Evolutionary conservation across 2,329 filamentous ascomycete genomes (phyloP).

Genomic region (Ceratocystis colombiana): DNA sequence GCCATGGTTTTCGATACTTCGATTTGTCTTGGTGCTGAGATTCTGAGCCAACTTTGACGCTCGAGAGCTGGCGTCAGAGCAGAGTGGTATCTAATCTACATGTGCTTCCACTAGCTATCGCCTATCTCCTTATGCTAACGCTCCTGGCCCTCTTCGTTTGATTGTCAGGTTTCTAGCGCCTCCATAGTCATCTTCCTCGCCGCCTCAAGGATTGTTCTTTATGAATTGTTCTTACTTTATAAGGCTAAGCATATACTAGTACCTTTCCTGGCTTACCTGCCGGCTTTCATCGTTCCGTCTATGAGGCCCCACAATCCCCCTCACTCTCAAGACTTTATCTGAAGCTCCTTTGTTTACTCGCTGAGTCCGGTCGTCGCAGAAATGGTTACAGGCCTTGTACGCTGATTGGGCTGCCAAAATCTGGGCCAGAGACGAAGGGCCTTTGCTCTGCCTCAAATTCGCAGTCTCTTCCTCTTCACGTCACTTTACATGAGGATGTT

Average conservation of each 20-base stretch:
- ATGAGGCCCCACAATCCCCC: too few relatives aligned
- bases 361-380: background rate
- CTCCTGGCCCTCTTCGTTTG: slow-evolving; percentile 1
- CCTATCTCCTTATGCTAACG: background rate
- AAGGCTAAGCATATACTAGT: background rate
- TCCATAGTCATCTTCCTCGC: slow-evolving; percentile 6
- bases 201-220: background rate
- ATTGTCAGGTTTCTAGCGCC: slow-evolving; percentile 11
- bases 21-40: background rate
- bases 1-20: background rate
- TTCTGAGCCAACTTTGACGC: background rate
- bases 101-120: background rate
- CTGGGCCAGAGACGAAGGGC: too few relatives aligned
- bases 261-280: background rate
- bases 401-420: too few relatives aligned
- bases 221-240: background rate
- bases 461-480: background rate
- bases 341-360: background rate
- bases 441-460: background rate
- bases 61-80: background rate
- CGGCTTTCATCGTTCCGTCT: background rate
- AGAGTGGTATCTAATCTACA: background rate
- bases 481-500: too few relatives aligned
- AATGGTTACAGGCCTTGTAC: too few relatives aligned
- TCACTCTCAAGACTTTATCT: background rate